Base-by-base conservation (phyloP, 2,329 filamentous ascomycete genomes). In the Remersonia thermophila region DNA sequence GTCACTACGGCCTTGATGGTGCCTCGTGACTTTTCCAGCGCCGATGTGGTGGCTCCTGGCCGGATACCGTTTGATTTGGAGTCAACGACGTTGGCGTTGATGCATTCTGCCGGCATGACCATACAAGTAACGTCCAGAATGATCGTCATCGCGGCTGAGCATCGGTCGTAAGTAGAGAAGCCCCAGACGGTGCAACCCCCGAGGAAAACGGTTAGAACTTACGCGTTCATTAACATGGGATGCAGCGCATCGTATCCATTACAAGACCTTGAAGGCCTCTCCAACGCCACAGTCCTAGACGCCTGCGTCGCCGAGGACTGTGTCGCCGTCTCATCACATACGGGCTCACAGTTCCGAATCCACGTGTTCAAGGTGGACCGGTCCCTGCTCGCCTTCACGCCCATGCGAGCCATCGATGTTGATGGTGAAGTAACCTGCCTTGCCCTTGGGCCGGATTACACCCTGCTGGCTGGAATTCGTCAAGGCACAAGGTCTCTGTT, bases 61-160 rank as follows among this genome's bases (percentile, higher is more conserved):
- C 45, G 49, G 2, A 59, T 60, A 1, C 54, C 56, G 7, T 72
- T 77, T 39, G 73, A 79, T 46, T 51, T 69, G 12, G 54, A 55
- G 2, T 67, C 63, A 3, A 60, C 66, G 30, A 80, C 75, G 0
- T 54, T 79, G 17, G 60, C 62, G 14, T 60, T 65, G 10, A 51
- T 53, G 3, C 56, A 60, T 23, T 47, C 54, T 4, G 51, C 56
- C 3, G 55, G 56, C 2, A 52, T 50, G 2, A 57, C 69, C 4
- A 52, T 74, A 2, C 75, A 80, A 47, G 58, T 77, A 3, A 77
- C 74, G 1, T 66, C 71, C 36, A 54, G 51, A 20, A 58, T 49
- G 13, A 53, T 69, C 3, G 63, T 62, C 7, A 46, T 71, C 30
- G 44, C 62, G 12, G 43, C 52, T 3, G 45, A 39, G 59, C 55